These are phyloP conservation scores for Sarcocystis neurona DNA, from an alignment of 169 alveolate species.

Conservation along the genomic window DNA sequence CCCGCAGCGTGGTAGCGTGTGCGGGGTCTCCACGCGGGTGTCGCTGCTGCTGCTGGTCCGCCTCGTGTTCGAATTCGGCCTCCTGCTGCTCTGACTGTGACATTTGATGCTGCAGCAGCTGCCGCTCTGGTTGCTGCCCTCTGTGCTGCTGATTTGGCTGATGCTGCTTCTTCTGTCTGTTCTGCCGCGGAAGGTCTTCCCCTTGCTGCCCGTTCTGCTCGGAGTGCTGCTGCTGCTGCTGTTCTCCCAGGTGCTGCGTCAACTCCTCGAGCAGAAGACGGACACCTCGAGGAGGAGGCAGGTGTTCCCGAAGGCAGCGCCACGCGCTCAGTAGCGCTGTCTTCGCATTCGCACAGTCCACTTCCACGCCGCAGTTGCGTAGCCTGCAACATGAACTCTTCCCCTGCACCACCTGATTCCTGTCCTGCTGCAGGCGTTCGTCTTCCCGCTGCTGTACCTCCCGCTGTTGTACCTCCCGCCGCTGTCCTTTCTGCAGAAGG, in stretches of 20 bases:
- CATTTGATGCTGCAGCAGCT: constrained; percentile 30
- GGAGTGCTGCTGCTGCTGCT: constrained; percentile 30
- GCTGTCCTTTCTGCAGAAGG: background rate
- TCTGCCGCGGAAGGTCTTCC: background rate
- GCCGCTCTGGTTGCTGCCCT: constrained; percentile 19
- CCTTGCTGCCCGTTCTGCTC: no score
- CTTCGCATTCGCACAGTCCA: constrained; percentile 13
- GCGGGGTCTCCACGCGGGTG: no score
- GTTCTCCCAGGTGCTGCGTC: background rate
- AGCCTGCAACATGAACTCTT: background rate
- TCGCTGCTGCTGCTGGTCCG: no score
- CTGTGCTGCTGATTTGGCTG: background rate
- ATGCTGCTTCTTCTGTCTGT: background rate
- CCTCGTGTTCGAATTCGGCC: no score
- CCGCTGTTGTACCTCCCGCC: no score
- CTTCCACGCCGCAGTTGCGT: background rate
- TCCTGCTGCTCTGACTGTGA: no score
- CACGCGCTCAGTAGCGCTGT: constrained; percentile 20
- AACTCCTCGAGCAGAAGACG: background rate
- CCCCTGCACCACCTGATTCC: no score
- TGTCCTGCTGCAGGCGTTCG: no score
- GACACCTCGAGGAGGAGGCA: background rate
- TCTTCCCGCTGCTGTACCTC: no score
- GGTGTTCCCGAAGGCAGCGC: constrained; percentile 3
- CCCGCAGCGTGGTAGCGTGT: no score